Base-by-base conservation (phyloP, 2,329 filamentous ascomycete genomes). In the Trichoderma sp. region DNA sequence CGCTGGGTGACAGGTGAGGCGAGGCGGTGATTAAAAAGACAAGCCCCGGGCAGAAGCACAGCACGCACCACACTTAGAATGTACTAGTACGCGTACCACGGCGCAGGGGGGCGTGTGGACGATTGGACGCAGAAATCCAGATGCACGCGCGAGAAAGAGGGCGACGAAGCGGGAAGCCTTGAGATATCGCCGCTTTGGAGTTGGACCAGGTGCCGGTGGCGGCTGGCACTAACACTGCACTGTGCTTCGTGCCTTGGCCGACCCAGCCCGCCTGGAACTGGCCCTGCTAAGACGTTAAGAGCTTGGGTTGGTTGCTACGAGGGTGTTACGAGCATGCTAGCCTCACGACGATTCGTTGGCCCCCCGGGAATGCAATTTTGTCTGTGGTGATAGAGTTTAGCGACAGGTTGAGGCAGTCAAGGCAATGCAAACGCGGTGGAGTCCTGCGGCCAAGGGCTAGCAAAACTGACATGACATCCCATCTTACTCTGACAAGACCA, bases 1-100 rank as follows among this genome's bases (percentile, higher is more conserved):
- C 61, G 58, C 58, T 52, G 61, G 35, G 61, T 64, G 61, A 64
- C 61, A 56, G 61, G 61, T 64, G 61, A 64, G 61, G 61, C 50
- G 61, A 64, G 61, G 61, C 61, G 61, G 61, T 64, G 61, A 64
- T 64, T 64, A 64, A 64, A 45, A 58, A 42, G 19, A 22, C 61
- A 64, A 56, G 50, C 61, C 61, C 61, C 45, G 61, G 61, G 19
- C 32, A 56, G 61, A 64, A 32, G 61, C 61, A 64, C 35, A 32
- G 50, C 61, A 64, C 35, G 61, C 37, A 56, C 61, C 61, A 64
- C 50, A 32, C 61, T 39, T 34, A 56, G 42, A 13, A 19, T 22
- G 61, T 64, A 42, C 27, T 64, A 64, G 61, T 64, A 56, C 50
- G 61, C 61, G 50, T 56, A 56, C 61, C 39, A 45, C 25, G 2